A percentile compares a stretch with the other conserved stretches of the same genome.
These are phyloP conservation scores for Schizophyllum amplum DNA, from an alignment of 1,284 basidiomycete species.

Conservation along the genomic window DNA sequence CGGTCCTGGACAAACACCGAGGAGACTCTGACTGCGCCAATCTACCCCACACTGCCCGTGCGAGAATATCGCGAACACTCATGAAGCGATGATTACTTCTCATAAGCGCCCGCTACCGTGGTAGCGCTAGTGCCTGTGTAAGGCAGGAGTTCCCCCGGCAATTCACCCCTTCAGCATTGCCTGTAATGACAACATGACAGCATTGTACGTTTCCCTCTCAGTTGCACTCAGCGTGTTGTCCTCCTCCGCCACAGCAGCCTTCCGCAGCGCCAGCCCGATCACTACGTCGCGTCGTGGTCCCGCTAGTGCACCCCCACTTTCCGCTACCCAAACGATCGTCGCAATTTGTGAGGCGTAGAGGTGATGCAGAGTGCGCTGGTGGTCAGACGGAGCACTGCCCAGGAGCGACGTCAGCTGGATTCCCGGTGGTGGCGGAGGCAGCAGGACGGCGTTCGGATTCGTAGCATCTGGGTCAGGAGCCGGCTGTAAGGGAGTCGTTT, in stretches of 20 bases:
- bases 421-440: slow-evolving; percentile 67
- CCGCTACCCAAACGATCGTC: slow-evolving; percentile 68
- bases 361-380: slow-evolving; percentile 65
- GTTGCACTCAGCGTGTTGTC: slow-evolving; percentile 28
- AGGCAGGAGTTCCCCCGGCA: background rate
- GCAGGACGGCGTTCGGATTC: slow-evolving; percentile 25
- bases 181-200: slow-evolving; percentile 59
- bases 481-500: slow-evolving; percentile 51
- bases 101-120: background rate
- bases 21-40: background rate
- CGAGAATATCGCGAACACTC: background rate
- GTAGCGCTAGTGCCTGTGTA: background rate
- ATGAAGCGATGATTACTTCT: background rate
- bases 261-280: slow-evolving; percentile 61
- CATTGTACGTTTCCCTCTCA: slow-evolving; percentile 56
- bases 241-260: slow-evolving; percentile 22
- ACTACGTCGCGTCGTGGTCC: slow-evolving; percentile 45
- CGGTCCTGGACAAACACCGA: background rate
- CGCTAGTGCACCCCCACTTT: slow-evolving; percentile 31
- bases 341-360: slow-evolving; percentile 84
- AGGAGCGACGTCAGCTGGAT: slow-evolving; percentile 72
- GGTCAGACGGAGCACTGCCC: slow-evolving; percentile 58
- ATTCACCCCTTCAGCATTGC: slow-evolving; percentile 24
- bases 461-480: slow-evolving; percentile 27
- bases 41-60: too few species aligned